Evolutionary conservation across 352 stramenopile genomes (phyloP).

Genomic region (Lagenidium giganteum): DNA sequence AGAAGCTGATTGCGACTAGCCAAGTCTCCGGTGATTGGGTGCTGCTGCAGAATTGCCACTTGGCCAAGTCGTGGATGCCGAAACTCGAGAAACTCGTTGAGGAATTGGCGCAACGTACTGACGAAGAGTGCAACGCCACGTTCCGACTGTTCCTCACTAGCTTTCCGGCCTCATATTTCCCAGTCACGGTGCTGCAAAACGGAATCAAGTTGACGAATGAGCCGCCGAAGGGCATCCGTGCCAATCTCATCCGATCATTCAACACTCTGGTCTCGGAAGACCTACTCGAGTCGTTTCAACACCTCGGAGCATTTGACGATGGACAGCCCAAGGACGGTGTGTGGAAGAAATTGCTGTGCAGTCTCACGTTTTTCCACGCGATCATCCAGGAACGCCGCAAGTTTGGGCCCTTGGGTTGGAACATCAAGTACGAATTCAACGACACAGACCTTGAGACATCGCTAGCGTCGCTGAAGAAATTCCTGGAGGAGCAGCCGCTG

Average conservation of each 20-base stretch:
- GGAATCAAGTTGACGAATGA: conserved; percentile 91
- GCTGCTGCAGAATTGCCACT: conserved; percentile 91
- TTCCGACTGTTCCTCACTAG: conserved; percentile 91
- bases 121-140: conserved; percentile 29
- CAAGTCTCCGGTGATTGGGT: conserved; percentile 86
- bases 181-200: conserved; percentile 85
- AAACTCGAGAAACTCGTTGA: conserved; percentile 88
- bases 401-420: conserved; percentile 91
- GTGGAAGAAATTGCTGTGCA: conserved; percentile 87
- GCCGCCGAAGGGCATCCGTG: conserved; percentile 83
- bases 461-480: conserved; percentile 82
- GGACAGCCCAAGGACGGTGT: conserved; percentile 37
- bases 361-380: conserved; percentile 90
- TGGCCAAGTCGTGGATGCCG: conserved; percentile 91
- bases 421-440: conserved; percentile 94
- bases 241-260: conserved; percentile 83
- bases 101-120: conserved; percentile 40
- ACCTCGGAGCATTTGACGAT: conserved; percentile 39
- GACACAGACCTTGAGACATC: conserved; percentile 91
- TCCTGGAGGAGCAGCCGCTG: conserved; percentile 82
- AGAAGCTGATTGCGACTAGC: conserved; percentile 77
- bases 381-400: conserved; percentile 91
- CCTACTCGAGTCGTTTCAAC: conserved; percentile 34
- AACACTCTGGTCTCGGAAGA: conserved; percentile 75
- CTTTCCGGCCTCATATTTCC: conserved; percentile 87